Base-by-base conservation (phyloP, 768 basidiomycete genomes). In the Amanita jacksonii region DNA sequence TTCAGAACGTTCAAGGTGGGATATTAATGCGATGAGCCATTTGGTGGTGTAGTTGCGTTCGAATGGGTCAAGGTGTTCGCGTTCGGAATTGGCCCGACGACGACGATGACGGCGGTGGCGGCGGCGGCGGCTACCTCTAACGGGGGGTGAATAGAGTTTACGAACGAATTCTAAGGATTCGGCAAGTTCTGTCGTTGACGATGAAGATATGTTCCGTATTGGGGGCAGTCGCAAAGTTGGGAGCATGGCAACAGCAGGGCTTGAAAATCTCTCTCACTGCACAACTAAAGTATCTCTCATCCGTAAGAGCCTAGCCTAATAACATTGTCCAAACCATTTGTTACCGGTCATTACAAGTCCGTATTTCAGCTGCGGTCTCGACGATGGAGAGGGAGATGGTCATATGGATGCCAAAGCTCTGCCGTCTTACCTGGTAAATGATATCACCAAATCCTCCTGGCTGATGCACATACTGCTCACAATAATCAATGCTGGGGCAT, bases 21-120 rank as follows among this genome's bases (percentile, higher is more conserved):
- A 59, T 22, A 90, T 62, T 38, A 91, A 68, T 2, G 73, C 64
- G 3, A 76, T 84, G 10, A 91, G 67, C 89, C 89, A 93, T 46
- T 71, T 74, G 3, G 87, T 70, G 0, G 80, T 70, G 42, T 80
- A 79, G 1, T 72, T 57, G 7, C 81, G 73, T 60, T 92, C 89
- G 57, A 83, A 90, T 1, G 65, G 43, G 54, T 91, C 86, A 0
- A 62, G 59, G 35, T 72, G 68, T 18, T 77, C 51, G 9, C 1
- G 20, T 44, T 19, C 27, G 25, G 20, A 5, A 18, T 22, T 6
- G 15, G 23, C 9, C 35, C 30, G 7, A 9, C 20, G 31, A 27
- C 10, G 41, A 3, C 8, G 20, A 30, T 22, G 24, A 22, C 37
- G 28, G 38, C 19, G 33, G n/a, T 16, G 22, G 23, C 37, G 45